Conservation (phyloP, 495 filamentous ascomycete genomes). For the Delitschia confertaspora region DNA sequence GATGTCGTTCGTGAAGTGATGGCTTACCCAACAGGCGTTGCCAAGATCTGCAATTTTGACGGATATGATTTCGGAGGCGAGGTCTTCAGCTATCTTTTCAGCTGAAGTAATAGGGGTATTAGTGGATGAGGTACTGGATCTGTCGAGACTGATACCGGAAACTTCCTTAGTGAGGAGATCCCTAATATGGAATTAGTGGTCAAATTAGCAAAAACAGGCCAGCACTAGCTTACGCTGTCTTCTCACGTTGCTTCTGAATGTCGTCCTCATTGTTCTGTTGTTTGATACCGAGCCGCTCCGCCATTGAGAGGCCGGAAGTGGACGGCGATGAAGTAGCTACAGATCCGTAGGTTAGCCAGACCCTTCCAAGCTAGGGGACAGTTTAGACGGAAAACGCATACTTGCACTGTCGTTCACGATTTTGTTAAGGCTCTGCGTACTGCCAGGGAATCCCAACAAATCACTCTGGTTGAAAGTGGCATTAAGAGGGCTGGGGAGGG, state of each 20-base stretch:
- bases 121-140: slow-evolving; percentile 41
- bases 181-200: slow-evolving; percentile 39
- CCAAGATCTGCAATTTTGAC: slow-evolving; percentile 99
- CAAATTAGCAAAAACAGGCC: not conserved
- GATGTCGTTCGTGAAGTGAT: slow-evolving; percentile 99
- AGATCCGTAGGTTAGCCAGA: not conserved
- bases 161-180: slow-evolving; percentile 87
- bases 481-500: slow-evolving; percentile 88
- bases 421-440: slow-evolving; percentile 66
- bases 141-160: slow-evolving; percentile 89
- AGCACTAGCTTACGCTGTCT: slow-evolving; percentile 72
- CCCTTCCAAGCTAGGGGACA: slow-evolving; percentile 15
- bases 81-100: slow-evolving; percentile 43
- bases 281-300: slow-evolving; percentile 53
- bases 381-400: too few relatives aligned
- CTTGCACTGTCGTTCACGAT: slow-evolving; percentile 64
- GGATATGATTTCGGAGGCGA: slow-evolving; percentile 69
- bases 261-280: slow-evolving; percentile 50
- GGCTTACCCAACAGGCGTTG: slow-evolving; percentile 96
- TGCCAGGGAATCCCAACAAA: slow-evolving; percentile 53
- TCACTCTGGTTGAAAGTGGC: slow-evolving; percentile 76
- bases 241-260: slow-evolving; percentile 77
- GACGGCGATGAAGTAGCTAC: slow-evolving; percentile 22
- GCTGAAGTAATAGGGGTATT: slow-evolving; percentile 38
- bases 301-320: slow-evolving; percentile 44